Evolutionary conservation across 2,329 filamentous ascomycete species (phyloP).

Genomic region (Neocatenulostroma microsporum): DNA sequence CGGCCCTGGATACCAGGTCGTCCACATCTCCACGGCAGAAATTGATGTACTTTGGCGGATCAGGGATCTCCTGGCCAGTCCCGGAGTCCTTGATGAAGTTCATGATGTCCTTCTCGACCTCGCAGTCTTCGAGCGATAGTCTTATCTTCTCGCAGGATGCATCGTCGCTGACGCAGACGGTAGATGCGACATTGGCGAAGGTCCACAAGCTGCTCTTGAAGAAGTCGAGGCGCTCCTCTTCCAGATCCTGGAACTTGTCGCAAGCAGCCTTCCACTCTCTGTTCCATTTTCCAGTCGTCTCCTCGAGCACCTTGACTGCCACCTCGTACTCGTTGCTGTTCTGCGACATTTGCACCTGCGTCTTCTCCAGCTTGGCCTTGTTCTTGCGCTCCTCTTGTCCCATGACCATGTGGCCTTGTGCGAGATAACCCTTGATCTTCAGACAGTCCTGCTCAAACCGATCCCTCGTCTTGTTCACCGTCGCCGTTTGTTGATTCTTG

Average conservation of each 20-base stretch:
- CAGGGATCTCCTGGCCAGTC: constrained; percentile 94
- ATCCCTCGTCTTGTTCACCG: constrained; percentile 92
- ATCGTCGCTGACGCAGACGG: constrained; percentile 96
- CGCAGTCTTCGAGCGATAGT: constrained; percentile 84
- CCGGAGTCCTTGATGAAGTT: constrained; percentile 81
- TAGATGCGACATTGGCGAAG: constrained; percentile 94
- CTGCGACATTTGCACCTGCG: constrained; percentile 84
- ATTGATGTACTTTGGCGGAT: constrained; percentile 96
- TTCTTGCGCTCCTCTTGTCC: constrained; percentile 98
- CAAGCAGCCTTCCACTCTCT: constrained; percentile 96
- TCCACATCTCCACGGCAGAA: constrained; percentile 82
- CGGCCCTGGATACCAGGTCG: constrained; percentile 67
- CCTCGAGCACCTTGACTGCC: constrained; percentile 86
- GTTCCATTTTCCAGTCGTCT: constrained; percentile 94
- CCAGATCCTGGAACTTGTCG: constrained; percentile 97
- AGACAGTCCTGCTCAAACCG: constrained; percentile 96
- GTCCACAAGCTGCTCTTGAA: constrained; percentile 97
- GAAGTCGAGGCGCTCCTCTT: constrained; percentile 94
- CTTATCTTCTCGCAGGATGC: constrained; percentile 91
- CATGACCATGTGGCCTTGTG: constrained; percentile 99
- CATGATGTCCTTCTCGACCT: constrained; percentile 91
- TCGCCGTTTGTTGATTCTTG: constrained; percentile 83
- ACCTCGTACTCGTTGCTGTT: constrained; percentile 91
- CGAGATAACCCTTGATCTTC: constrained; percentile 96
- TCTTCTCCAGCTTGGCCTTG: constrained; percentile 97